Percentiles rank a stretch among this genome's conserved stretches.
phyloP scores from a whole-genome alignment of 495 filamentous ascomycete genomes.

The Immersiella caudata region DNA sequence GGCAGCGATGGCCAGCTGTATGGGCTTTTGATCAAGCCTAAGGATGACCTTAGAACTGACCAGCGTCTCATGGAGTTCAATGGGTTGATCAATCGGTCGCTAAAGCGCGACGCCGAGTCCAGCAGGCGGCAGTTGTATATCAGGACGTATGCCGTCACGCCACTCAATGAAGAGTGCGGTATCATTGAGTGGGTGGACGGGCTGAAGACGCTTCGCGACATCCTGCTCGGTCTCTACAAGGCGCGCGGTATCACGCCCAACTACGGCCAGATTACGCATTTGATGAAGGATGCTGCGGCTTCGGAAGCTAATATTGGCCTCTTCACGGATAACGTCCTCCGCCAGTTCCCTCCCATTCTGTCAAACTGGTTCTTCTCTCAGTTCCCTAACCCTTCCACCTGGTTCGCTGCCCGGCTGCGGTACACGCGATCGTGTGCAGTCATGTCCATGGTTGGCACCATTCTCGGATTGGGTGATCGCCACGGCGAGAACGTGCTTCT shows the following conservation, averaged over 20 bases:
- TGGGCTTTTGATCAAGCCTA: constrained; percentile 91
- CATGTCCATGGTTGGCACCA: constrained; percentile 96
- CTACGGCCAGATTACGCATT: constrained; percentile 48
- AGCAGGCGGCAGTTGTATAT: constrained; percentile 83
- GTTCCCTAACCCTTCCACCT: constrained; percentile 88
- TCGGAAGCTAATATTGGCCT: constrained; percentile 56
- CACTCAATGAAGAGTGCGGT: constrained; percentile 95
- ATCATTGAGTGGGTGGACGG: constrained; percentile 99
- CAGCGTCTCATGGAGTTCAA: constrained; percentile 99
- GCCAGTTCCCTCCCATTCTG: constrained; percentile 76
- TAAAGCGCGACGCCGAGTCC: constrained; percentile 88
- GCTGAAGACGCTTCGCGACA: constrained; percentile 89
- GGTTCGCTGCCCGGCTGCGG: constrained; percentile 87
- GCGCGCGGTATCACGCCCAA: constrained; percentile 63
- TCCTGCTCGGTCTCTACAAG: constrained; percentile 76
- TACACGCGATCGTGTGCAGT: constrained; percentile 94
- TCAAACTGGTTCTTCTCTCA: constrained; percentile 94
- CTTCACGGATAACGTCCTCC: constrained; percentile 69
- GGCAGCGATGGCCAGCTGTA: constrained; percentile 89
- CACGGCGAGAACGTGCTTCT: constrained; percentile 97
- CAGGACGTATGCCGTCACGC: constrained; percentile 94
- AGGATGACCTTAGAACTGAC: constrained; percentile 95
- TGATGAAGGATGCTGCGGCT: constrained; percentile 51
- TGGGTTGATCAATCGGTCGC: constrained; percentile 90
- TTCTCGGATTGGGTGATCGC: constrained; percentile 93